Conservation (phyloP, 129 eudicot species). For the Solidago caesia region DNA sequence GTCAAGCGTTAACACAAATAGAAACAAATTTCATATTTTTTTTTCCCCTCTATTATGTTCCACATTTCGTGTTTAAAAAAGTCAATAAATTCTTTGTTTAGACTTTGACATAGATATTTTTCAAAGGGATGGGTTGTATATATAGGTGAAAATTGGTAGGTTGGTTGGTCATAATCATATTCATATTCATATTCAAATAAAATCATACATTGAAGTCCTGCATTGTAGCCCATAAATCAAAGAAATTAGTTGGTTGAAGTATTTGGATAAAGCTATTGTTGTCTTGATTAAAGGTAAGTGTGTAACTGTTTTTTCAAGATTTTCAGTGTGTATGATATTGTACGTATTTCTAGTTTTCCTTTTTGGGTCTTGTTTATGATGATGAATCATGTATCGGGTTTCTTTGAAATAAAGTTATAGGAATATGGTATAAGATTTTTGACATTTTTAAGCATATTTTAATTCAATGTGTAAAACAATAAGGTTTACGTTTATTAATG, state of each 20-base stretch:
- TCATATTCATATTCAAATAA: conserved; percentile 1
- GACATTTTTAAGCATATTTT: conserved; percentile 13
- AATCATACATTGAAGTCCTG: conserved; percentile 10
- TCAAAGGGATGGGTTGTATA: conserved; percentile 7
- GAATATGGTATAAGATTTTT: not conserved
- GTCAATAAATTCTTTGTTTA: not conserved
- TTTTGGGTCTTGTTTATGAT: conserved; percentile 8
- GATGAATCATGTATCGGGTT: conserved; percentile 15
- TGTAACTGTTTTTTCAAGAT: not conserved
- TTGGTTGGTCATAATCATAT: conserved; percentile 26
- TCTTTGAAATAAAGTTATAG: not conserved
- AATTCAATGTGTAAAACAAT: not conserved
- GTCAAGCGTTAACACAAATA: conserved; percentile 26
- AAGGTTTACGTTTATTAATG: not conserved
- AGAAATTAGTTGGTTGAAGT: conserved; percentile 14
- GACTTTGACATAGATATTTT: conserved; percentile 16
- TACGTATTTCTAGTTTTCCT: not conserved
- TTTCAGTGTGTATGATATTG: not conserved
- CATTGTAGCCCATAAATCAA: conserved; percentile 16
- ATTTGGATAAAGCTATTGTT: conserved; percentile 19
- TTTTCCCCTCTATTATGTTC: not conserved
- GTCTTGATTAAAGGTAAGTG: conserved; percentile 24
- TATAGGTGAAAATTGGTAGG: conserved; percentile 9
- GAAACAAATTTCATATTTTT: not conserved
- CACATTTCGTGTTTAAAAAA: conserved; percentile 2